phyloP scores from a whole-genome alignment of 176 grass and related monocot species.

The Rhynchospora pubera region DNA sequence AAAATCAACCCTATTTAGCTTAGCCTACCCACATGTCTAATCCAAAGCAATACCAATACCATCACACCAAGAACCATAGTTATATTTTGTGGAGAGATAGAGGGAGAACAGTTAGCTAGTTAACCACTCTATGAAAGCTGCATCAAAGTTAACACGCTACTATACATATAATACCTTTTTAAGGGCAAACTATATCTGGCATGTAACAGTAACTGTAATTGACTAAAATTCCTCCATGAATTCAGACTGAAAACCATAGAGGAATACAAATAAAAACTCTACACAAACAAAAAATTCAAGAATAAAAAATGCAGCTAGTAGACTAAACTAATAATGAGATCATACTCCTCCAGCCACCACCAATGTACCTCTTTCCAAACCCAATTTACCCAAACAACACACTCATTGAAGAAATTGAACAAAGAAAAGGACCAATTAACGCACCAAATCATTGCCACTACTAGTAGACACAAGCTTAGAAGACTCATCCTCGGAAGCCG shows the following conservation, averaged over 20 bases:
- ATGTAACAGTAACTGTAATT: not conserved
- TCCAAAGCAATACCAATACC: not conserved
- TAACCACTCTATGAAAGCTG: not conserved
- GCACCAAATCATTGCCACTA: constrained; percentile 55
- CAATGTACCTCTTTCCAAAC: not conserved
- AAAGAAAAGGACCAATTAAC: constrained; percentile 11
- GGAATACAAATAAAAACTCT: not conserved
- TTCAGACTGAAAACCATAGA: not conserved
- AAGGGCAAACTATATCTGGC: not conserved
- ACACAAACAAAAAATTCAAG: not conserved
- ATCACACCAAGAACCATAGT: not conserved
- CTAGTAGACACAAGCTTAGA: constrained; percentile 64
- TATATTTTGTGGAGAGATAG: not conserved
- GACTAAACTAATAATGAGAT: not conserved
- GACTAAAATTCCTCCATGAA: not conserved
- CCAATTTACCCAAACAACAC: not conserved
- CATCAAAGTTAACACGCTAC: not conserved
- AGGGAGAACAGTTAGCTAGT: not conserved
- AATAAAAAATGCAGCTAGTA: not conserved
- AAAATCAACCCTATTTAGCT: not conserved
- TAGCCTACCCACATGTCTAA: not conserved
- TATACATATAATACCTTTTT: not conserved
- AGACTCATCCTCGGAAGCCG: constrained; percentile 57
- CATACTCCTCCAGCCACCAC: not conserved
- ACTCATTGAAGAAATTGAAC: not conserved